Evolutionary conservation across 2,329 filamentous ascomycete species (phyloP).

Genomic region (Colletotrichum echinochloae): DNA sequence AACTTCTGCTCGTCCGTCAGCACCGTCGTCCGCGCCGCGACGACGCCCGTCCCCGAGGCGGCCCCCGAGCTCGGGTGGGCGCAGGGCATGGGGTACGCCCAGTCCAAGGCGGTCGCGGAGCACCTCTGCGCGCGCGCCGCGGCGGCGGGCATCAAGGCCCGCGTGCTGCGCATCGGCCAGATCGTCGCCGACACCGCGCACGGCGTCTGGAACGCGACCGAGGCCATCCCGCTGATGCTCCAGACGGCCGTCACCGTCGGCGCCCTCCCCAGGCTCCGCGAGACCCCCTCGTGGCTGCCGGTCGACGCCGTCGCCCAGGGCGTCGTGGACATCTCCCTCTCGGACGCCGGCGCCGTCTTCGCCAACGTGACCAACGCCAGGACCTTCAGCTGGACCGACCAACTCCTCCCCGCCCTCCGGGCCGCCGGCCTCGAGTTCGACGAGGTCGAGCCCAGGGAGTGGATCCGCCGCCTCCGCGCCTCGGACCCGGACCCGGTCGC

Average conservation of each 20-base stretch:
- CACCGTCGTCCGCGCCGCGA: conserved; percentile 52
- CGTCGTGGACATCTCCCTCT: conserved; percentile 53
- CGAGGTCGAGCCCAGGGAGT: conserved; percentile 56
- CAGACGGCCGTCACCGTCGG: conserved; percentile 58
- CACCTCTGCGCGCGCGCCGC: conserved; percentile 51
- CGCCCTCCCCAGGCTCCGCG: conserved; percentile 58
- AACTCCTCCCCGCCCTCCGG: conserved; percentile 62
- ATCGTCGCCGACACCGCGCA: conserved; percentile 59
- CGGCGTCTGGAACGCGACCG: conserved; percentile 64
- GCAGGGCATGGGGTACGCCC: conserved; percentile 57
- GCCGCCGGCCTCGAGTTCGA: conserved; percentile 59
- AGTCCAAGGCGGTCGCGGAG: conserved; percentile 57
- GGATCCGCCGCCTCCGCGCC: conserved; percentile 56
- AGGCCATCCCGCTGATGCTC: conserved; percentile 66
- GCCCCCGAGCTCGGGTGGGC: conserved; percentile 52
- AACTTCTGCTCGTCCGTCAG: conserved; percentile 65
- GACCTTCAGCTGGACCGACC: conserved; percentile 61
- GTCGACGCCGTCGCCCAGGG: conserved; percentile 58
- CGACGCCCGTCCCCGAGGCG: conserved; percentile 50
- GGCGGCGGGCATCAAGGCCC: conserved; percentile 47
- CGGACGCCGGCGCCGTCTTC: conserved; percentile 50
- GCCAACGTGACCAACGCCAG: conserved; percentile 62
- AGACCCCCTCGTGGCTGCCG: conserved; percentile 59
- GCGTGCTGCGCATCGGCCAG: conserved; percentile 62
- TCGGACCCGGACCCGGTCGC: conserved; percentile 57